Evolutionary conservation across 2,329 filamentous ascomycete species (phyloP), one percentile per base, ranked within the genome.

Genomic region (Rugonectria rugulosa): DNA sequence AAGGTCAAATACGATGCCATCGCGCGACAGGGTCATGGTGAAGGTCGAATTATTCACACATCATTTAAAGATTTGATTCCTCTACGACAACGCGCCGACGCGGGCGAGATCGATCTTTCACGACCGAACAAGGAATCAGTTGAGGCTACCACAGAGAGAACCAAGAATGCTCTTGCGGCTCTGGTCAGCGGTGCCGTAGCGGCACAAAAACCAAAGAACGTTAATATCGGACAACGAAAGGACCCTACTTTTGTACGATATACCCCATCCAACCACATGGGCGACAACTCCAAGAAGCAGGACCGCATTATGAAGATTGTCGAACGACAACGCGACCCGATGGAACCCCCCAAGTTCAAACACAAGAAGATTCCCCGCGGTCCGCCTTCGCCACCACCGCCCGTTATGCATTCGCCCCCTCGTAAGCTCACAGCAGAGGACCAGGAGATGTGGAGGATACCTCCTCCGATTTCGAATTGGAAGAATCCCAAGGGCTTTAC

Each of bases 401-500:
- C 95, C 2, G 87, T 99, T 43, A 91, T 99, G 86, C 93, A 96
- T 73, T 97, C 92, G 3, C 95, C 95, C 12, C 93, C 95, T 0
- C 83, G 95, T 59, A 99, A 98, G 71, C 82, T 99, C 59, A 99
- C 95, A 1, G 95, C 94, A 6, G 93, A 97, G 72, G 95, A 99
- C 67, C 94, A 98, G 74, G 95, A 98, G 73, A 91, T 91, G 56
- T 99, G 95, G 95, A 92, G 88, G 69, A 97, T 86, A 34, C 83
- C 81, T 0, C 92, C 94, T 3, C 91, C 94, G 0, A 88, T 99
- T 2, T 96, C 91, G 17, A 98, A 98, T 74, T 99, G 95, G 95
- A 99, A 99, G 84, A 99, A 99, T 73, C 91, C 94, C 1, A 98
- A 98, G 78, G 95, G 95, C 68, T 99, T 97, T 71, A 99, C 95